phyloP scores from a whole-genome alignment of 225 moss, liverwort and hornwort genomes.

The Pleurozium schreberi region DNA sequence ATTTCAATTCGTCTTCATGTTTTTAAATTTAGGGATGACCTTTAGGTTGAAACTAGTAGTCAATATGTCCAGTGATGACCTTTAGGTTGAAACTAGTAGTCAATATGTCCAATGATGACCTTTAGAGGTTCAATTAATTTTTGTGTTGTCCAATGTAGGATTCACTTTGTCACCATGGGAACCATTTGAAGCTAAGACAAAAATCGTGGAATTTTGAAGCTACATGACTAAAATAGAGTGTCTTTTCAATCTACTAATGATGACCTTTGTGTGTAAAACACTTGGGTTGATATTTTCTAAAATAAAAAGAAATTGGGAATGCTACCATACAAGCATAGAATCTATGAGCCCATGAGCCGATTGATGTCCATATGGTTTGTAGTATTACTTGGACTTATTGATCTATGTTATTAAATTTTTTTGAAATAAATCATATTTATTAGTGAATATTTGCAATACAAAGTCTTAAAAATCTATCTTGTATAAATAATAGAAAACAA shows the following conservation, averaged over 20 bases:
- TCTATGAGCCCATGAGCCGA: no score
- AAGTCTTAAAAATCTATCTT: no score
- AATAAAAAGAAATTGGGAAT: neutral
- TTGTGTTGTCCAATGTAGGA: rapidly evolving
- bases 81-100: no score
- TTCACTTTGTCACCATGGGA: rapidly evolving
- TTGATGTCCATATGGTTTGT: no score
- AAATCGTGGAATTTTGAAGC: neutral
- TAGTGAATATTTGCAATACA: no score
- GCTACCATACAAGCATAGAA: no score
- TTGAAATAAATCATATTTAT: no score
- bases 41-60: no score
- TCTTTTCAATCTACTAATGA: neutral
- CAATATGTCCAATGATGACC: rapidly evolving
- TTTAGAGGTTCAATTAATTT: neutral
- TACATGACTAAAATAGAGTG: neutral
- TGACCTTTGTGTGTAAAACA: neutral
- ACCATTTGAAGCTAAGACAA: neutral
- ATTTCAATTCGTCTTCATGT: neutral
- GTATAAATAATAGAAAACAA: no score
- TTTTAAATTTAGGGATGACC: neutral
- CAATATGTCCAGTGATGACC: rapidly evolving
- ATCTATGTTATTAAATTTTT: no score
- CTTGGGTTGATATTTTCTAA: neutral
- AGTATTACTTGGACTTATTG: no score